These are phyloP conservation scores for Pythium oligandrum DNA, from an alignment of 352 stramenopile genomes.

Conservation along the genomic window DNA sequence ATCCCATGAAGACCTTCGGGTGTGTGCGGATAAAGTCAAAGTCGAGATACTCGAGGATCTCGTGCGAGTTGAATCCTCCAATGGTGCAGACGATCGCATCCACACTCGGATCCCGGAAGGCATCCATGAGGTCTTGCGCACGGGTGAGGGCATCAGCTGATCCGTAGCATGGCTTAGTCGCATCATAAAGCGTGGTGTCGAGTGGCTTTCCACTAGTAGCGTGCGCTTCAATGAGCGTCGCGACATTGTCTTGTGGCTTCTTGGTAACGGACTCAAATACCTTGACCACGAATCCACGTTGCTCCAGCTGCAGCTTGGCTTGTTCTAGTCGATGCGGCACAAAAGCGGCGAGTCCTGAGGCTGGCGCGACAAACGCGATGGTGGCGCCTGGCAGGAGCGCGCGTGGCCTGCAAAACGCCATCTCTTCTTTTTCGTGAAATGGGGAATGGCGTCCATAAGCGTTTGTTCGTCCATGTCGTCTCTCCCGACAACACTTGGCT, in stretches of 20 bases:
- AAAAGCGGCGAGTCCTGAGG: constrained; percentile 34
- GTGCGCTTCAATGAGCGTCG: neutral
- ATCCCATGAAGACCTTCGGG: constrained; percentile 54
- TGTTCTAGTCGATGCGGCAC: constrained; percentile 38
- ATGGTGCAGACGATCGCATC: constrained; percentile 50
- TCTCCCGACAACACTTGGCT: no score
- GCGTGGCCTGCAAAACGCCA: constrained; percentile 2
- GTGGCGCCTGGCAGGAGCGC: constrained; percentile 32
- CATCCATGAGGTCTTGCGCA: constrained; percentile 44
- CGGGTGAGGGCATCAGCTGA: constrained; percentile 40
- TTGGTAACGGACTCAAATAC: constrained; percentile 37
- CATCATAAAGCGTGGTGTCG: constrained; percentile 16
- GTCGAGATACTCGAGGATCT: constrained; percentile 57
- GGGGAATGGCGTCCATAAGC: no score
- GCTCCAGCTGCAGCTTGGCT: constrained; percentile 28
- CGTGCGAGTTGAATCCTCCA: constrained; percentile 53
- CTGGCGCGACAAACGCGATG: constrained; percentile 47
- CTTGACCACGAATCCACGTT: constrained; percentile 35
- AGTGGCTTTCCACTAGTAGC: neutral
- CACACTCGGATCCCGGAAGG: constrained; percentile 36
- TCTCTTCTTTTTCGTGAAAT: neutral
- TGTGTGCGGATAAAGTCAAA: constrained; percentile 36
- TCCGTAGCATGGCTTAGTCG: constrained; percentile 29
- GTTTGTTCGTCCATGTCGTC: no score
- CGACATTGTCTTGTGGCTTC: constrained; percentile 27